Evolutionary conservation across 2,329 filamentous ascomycete species (phyloP).

Genomic region (Fusarium coicis): DNA sequence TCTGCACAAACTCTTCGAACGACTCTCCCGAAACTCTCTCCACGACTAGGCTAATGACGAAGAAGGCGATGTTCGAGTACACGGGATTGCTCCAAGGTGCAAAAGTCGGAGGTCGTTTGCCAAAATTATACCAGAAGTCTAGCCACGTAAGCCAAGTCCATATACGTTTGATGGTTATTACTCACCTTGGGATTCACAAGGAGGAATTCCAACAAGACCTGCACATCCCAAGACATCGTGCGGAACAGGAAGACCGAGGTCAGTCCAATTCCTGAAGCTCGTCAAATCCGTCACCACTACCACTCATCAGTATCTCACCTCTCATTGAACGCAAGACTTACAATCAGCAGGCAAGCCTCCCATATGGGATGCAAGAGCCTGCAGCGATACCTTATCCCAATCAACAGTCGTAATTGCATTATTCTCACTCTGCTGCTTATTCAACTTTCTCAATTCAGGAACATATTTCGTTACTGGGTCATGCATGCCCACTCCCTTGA

Average conservation of each 20-base stretch:
- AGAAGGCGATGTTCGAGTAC: conserved; percentile 4
- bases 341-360: conserved; percentile 9
- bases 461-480: conserved; percentile 20
- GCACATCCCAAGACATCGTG: neutral
- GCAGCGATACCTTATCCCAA: neutral
- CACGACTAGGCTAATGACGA: conserved; percentile 1
- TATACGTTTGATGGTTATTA: neutral
- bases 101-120: neutral
- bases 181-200: neutral
- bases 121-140: conserved; percentile 22
- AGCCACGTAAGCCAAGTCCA: neutral
- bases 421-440: neutral
- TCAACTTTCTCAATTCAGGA: conserved; percentile 1
- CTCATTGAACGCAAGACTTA: neutral
- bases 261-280: conserved; percentile 4
- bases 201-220: neutral
- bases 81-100: neutral
- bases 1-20: neutral
- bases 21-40: conserved; percentile 3
- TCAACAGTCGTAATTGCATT: neutral
- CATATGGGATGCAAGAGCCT: conserved; percentile 12
- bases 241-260: neutral
- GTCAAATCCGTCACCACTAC: conserved; percentile 10
- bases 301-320: neutral
- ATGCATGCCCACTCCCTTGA: neutral